Percentiles rank a stretch among this genome's conserved stretches.
These are phyloP conservation scores for Phytophthora podocarpi DNA, from an alignment of 352 stramenopile genomes.

Conservation along the genomic window DNA sequence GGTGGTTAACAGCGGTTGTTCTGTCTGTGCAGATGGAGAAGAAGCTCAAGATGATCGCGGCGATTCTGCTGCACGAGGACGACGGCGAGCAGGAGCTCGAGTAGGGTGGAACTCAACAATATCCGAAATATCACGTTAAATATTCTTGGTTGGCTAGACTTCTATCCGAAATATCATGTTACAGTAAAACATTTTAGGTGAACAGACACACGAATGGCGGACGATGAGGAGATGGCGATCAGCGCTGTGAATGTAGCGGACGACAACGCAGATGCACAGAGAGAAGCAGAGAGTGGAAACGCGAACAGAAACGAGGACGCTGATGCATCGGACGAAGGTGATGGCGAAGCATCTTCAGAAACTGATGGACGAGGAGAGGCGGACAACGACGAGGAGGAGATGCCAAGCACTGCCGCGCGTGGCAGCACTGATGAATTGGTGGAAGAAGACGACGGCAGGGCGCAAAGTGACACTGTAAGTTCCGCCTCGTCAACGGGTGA, in stretches of 20 bases:
- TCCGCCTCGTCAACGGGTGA: neutral
- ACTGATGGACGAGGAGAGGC: neutral
- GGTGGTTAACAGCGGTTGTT: neutral
- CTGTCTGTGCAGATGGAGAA: conserved; percentile 46
- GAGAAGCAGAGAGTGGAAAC: neutral
- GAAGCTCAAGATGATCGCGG: conserved; percentile 60
- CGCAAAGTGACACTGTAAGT: neutral
- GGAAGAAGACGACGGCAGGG: neutral
- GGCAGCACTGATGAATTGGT: neutral
- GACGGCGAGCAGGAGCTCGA: conserved; percentile 30
- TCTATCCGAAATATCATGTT: conserved; percentile 14
- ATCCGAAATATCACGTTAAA: conserved; percentile 19
- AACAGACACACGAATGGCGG: conserved; percentile 15
- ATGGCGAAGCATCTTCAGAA: neutral
- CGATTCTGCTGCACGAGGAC: conserved; percentile 45
- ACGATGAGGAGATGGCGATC: conserved; percentile 8
- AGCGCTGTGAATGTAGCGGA: neutral
- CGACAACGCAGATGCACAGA: neutral
- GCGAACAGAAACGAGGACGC: neutral
- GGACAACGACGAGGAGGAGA: neutral
- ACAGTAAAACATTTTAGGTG: too few species aligned
- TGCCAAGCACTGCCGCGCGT: too few species aligned
- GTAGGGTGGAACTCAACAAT: conserved; percentile 6
- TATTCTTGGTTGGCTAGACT: neutral
- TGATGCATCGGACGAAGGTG: neutral